Percentiles rank a stretch among this genome's conserved stretches.
These are phyloP conservation scores for Neofusicoccum ribis DNA, from an alignment of 2,329 filamentous ascomycete species.

Conservation along the genomic window DNA sequence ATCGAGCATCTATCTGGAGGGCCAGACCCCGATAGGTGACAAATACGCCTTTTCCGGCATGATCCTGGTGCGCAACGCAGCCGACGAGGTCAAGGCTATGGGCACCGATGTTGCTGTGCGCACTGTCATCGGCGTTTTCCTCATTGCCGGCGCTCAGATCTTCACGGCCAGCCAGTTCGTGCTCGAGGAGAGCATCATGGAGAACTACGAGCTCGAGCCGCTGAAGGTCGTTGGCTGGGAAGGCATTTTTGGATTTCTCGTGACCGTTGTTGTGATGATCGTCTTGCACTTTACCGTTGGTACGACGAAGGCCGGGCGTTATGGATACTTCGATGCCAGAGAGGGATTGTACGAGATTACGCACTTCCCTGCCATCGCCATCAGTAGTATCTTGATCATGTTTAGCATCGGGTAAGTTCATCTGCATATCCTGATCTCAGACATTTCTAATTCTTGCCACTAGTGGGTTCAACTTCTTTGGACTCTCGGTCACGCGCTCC, in stretches of 20 bases:
- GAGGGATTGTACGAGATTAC: slow-evolving; percentile 84
- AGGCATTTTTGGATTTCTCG: slow-evolving; percentile 81
- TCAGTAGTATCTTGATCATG: slow-evolving; percentile 90
- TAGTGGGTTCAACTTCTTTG: slow-evolving; percentile 98
- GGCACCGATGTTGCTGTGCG: slow-evolving; percentile 60
- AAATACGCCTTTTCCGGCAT: slow-evolving; percentile 3
- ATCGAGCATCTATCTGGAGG: neutral
- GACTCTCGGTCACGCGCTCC: slow-evolving; percentile 82
- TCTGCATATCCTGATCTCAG: neutral
- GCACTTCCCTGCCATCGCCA: slow-evolving; percentile 66
- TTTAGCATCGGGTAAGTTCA: slow-evolving; percentile 82
- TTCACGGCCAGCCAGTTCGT: slow-evolving; percentile 98
- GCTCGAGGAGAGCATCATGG: slow-evolving; percentile 88
- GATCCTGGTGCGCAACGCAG: slow-evolving; percentile 12
- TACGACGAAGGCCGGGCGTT: slow-evolving; percentile 67
- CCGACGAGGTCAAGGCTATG: slow-evolving; percentile 5
- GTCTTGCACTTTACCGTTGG: slow-evolving; percentile 78
- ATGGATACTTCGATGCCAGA: slow-evolving; percentile 86
- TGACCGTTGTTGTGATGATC: slow-evolving; percentile 78
- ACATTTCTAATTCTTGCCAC: neutral
- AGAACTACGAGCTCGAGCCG: slow-evolving; percentile 76
- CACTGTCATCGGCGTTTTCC: slow-evolving; percentile 78
- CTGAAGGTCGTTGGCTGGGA: slow-evolving; percentile 95
- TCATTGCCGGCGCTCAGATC: slow-evolving; percentile 93
- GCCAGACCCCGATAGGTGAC: slow-evolving; percentile 10